phyloP scores from a whole-genome alignment of 2,329 filamentous ascomycete genomes.

The Penicillium sp. region DNA sequence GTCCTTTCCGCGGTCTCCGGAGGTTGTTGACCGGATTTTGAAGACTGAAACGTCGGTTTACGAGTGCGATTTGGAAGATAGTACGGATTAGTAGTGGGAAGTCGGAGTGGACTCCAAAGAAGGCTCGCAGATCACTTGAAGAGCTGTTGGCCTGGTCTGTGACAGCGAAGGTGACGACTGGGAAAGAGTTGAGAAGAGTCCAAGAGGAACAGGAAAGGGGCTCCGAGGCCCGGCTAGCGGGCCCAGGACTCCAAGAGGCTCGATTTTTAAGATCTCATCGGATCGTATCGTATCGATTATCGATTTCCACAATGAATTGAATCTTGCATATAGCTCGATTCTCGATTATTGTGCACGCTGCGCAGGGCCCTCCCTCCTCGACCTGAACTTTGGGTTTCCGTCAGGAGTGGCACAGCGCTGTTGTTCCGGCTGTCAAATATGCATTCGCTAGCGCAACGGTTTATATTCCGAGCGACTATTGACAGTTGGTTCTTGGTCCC shows the following conservation, averaged over 20 bases:
- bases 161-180: neutral
- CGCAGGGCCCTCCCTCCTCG: neutral
- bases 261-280: neutral
- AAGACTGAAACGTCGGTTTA: neutral
- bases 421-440: constrained; percentile 2
- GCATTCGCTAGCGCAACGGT: constrained; percentile 7
- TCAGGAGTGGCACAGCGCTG: no score
- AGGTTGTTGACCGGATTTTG: neutral
- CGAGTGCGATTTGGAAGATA: neutral
- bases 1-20: no score
- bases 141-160: neutral
- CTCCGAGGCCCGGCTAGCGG: neutral
- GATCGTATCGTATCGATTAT: neutral
- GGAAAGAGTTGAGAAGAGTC: neutral
- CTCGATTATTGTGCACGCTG: neutral
- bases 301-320: neutral
- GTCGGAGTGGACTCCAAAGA: neutral
- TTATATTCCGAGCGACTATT: constrained; percentile 5
- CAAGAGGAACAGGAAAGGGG: neutral
- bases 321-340: neutral
- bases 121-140: neutral
- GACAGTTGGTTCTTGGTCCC: neutral
- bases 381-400: neutral
- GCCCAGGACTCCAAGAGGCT: neutral
- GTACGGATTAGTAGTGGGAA: neutral